These are phyloP conservation scores for Pulveroboletus sp. DNA, from an alignment of 768 basidiomycete genomes.

Conservation along the genomic window DNA sequence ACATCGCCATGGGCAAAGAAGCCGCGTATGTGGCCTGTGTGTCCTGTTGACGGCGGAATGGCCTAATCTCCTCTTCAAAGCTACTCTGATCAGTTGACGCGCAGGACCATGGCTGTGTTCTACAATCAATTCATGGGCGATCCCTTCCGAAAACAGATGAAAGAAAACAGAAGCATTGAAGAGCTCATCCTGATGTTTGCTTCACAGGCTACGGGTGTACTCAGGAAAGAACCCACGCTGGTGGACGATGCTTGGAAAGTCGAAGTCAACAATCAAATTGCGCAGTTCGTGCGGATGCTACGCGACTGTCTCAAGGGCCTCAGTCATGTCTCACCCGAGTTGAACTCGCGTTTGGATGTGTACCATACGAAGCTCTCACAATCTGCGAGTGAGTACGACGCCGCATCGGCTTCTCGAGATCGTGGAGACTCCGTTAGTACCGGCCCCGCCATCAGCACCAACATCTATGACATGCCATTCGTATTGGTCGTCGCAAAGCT, in stretches of 20 bases:
- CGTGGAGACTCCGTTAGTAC: constrained; percentile 47
- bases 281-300: constrained; percentile 82
- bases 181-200: constrained; percentile 97
- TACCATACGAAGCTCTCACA: constrained; percentile 81
- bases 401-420: constrained; percentile 55
- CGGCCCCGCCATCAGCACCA: constrained; percentile 38
- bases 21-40: constrained; percentile 58
- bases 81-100: constrained; percentile 86
- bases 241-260: constrained; percentile 89
- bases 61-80: constrained; percentile 37
- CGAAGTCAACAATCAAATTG: constrained; percentile 90
- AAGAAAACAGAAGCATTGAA: constrained; percentile 96
- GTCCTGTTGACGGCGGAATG: constrained; percentile 2
- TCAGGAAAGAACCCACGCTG: constrained; percentile 87
- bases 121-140: constrained; percentile 88
- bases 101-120: constrained; percentile 89
- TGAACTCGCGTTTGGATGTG: constrained; percentile 76
- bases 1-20: constrained; percentile 93
- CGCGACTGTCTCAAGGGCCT: constrained; percentile 73
- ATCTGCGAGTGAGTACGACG: constrained; percentile 59
- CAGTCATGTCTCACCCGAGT: constrained; percentile 80
- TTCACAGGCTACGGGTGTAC: constrained; percentile 79
- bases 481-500: constrained; percentile 66
- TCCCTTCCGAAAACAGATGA: constrained; percentile 84
- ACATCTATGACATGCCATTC: constrained; percentile 73